Evolutionary conservation across 306 rosid genomes (phyloP), one percentile per base, ranked within the genome.

Genomic region (Potentilla sterilis): DNA sequence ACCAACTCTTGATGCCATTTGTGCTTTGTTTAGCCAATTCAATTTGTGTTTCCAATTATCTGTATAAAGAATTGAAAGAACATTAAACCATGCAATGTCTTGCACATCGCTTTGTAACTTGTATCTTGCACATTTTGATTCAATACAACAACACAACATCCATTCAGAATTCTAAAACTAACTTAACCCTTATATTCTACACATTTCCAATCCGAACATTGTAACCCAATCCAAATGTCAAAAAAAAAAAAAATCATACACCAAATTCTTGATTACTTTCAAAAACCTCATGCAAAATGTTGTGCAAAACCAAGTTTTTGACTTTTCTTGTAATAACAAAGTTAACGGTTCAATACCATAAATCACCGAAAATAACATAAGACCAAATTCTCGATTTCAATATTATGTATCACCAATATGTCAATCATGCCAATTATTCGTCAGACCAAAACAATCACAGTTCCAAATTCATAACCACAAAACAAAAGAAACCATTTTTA

Each of bases 1-100:
- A 70, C 78, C 78, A 61, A 85, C 62, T 73, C 55, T 67, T 67
- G 88, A 5, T 43, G 97, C 87, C 95, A 91, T 89, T 78, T 52
- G 55, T 22, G 74, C 72, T 68, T 71, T 72, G 5, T 13, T 62
- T 24, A 9, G n/a, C 13, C 57, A 75, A 65, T 34, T 65, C 73
- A 58, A 67, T 37, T 21, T 48, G 70, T 37, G 35, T 69, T 74
- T 86, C 28, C 28, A 70, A 89, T 67, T 67, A 49, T 70, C 46
- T 6, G 51, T 42, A 47, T 24, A 57, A 67, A 67, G n/a, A 41
- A 73, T 6, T 11, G 21, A 18, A 51, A 3, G 16, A 19, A 37
- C 44, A 18, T n/a, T 58, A 69, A 28, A 11, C 13, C 24, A 16
- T 16, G 43, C 9, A 9, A 32, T 9, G 18, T 28, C 6, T 11